These are phyloP conservation scores for Torulaspora indica DNA, from an alignment of 805 yeast genomes.

Conservation along the genomic window DNA sequence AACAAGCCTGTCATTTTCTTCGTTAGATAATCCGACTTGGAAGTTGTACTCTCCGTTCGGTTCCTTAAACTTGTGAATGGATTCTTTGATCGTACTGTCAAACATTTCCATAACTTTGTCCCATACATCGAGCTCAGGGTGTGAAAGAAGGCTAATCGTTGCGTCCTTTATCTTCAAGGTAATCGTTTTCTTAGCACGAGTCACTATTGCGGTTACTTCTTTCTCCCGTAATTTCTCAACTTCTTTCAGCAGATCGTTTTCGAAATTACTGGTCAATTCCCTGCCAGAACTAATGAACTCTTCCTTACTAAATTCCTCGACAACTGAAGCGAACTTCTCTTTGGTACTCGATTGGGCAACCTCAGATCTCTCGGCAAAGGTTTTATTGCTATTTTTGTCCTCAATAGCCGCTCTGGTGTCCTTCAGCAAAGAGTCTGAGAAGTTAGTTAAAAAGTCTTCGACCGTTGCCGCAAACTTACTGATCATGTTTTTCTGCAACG, in stretches of 20 bases:
- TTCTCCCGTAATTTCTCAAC: conserved; percentile 35
- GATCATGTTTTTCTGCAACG: conserved; percentile 48
- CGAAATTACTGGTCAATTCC: conserved; percentile 11
- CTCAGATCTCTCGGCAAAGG: conserved; percentile 35
- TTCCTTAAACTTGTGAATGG: conserved; percentile 33
- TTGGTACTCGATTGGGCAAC: conserved; percentile 30
- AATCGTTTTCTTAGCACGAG: conserved; percentile 45
- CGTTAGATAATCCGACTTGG: conserved; percentile 51
- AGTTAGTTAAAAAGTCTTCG: conserved; percentile 38
- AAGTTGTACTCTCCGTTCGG: conserved; percentile 48
- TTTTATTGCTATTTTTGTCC: conserved; percentile 26
- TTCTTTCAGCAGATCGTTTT: conserved; percentile 28
- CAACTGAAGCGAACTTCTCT: conserved; percentile 15
- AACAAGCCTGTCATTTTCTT: conserved; percentile 41
- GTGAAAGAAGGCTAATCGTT: conserved; percentile 44
- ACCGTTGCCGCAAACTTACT: conserved; percentile 43
- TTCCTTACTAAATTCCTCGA: conserved; percentile 35
- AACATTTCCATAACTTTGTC: conserved; percentile 49
- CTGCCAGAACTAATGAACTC: conserved; percentile 12
- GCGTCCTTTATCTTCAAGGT: conserved; percentile 46
- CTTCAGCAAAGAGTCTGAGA: conserved; percentile 36
- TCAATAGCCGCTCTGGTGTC: conserved; percentile 30
- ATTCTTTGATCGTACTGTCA: conserved; percentile 31
- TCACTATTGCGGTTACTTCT: conserved; percentile 42
- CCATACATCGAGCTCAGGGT: conserved; percentile 57